phyloP scores from a whole-genome alignment of 2,329 filamentous ascomycete species.

The Aspergillus sp. region DNA sequence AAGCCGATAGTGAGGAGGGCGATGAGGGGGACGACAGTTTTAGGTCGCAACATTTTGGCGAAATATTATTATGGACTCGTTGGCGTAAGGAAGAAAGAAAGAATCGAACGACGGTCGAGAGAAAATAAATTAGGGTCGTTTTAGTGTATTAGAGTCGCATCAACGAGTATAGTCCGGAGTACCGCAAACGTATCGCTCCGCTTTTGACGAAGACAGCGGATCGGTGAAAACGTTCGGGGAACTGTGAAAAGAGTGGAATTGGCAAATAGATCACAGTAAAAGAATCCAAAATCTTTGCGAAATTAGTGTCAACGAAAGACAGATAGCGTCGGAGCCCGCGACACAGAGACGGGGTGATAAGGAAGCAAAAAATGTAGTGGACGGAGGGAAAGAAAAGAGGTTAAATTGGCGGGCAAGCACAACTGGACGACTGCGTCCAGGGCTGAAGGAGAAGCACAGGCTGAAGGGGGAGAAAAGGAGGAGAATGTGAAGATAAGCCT shows the following conservation, averaged over 20 bases:
- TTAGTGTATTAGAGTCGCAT: conserved; percentile 8
- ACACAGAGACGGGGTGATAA: conserved; percentile 13
- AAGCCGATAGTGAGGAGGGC: conserved; percentile 33
- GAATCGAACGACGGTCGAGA: conserved; percentile 1
- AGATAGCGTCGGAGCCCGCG: conserved; percentile 30
- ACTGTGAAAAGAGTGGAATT: conserved; percentile 15
- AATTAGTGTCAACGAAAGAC: conserved; percentile 27
- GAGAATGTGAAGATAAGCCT: not conserved
- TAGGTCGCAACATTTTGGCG: conserved; percentile 32
- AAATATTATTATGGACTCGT: conserved; percentile 18
- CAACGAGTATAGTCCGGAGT: not conserved
- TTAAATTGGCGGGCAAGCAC: conserved; percentile 1
- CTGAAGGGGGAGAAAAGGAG: not conserved
- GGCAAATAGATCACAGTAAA: conserved; percentile 7
- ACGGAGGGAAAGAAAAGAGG: conserved; percentile 1
- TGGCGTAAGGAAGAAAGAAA: conserved; percentile 23
- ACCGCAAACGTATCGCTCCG: not conserved
- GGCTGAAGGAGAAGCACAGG: conserved; percentile 8
- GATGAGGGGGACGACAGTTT: conserved; percentile 34
- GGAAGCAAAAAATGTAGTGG: conserved; percentile 1
- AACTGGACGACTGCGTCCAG: conserved; percentile 13
- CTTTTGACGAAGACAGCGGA: not conserved
- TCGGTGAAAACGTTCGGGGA: too few species aligned
- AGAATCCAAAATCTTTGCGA: not conserved
- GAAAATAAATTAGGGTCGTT: conserved; percentile 7